Evolutionary conservation across 495 filamentous ascomycete species (phyloP), one percentile per base, ranked within the genome.

Genomic region (Ramalina intermedia): DNA sequence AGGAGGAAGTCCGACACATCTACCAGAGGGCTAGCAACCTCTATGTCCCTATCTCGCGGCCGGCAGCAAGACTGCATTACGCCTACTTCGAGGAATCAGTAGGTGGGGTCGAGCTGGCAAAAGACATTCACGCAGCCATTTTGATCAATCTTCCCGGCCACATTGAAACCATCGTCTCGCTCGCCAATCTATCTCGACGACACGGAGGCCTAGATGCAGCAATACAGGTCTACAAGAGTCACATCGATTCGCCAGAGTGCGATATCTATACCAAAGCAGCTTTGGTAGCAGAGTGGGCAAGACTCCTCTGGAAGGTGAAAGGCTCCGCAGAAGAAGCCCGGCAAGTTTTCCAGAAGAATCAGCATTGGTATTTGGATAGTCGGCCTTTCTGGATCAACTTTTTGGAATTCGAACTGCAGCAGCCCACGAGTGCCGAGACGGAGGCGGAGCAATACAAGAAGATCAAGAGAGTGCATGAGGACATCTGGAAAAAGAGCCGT

Each of bases 311-410:
- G 86, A 94, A 87, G 65, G 79, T 87, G 61, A 87, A 91, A 68
- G 90, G 87, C 7, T 80, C 79, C 0, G 69, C 79, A 11, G 85
- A 89, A 29, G 89, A 91, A 58, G 90, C 91, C 23, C 82, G 93
- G 8, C 74, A 83, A 44, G 81, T 94, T 0, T 99, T 84, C 68
- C 68, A 82, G 52, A 81, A 79, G 58, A 87, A 94, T 57, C 74
- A 85, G 45, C 79, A 88, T 54, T 85, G 80, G 71, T 95, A 94
- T 63, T 72, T 83, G 14, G 85, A 90, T 55, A 93, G 86, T 58
- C 74, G 78, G n/a, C 73, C 81, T 20, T 99, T 99, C 75, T 96
- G 89, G 90, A 73, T 79, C 48, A 84, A 80, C 61, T 99, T 85
- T 65, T 73, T 96, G 11, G 68, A 79, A 45, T 95, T 99, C 54